These are phyloP conservation scores for Asterophora lycoperdoides DNA, from an alignment of 768 basidiomycete genomes.

Conservation along the genomic window DNA sequence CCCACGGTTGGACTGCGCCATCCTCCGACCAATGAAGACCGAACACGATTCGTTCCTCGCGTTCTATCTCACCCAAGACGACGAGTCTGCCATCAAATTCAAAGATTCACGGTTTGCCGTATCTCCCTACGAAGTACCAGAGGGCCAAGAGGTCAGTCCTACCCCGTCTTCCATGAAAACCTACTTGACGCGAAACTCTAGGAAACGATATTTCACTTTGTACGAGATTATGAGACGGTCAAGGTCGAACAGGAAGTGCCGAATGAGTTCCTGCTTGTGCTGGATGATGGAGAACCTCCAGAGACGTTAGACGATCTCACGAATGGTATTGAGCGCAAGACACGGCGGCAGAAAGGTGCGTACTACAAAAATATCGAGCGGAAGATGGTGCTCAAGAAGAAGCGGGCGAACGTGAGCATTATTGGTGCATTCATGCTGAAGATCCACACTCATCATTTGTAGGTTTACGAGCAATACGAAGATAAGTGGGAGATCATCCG, in stretches of 20 bases:
- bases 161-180: neutral
- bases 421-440: neutral
- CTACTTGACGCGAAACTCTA: constrained; percentile 20
- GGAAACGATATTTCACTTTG: constrained; percentile 70
- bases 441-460: constrained; percentile 1
- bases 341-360: constrained; percentile 54
- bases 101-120: constrained; percentile 50
- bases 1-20: constrained; percentile 79
- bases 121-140: constrained; percentile 42
- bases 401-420: constrained; percentile 64
- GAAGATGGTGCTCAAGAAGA: constrained; percentile 85
- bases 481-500: constrained; percentile 84
- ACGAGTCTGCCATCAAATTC: constrained; percentile 63
- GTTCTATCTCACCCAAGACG: constrained; percentile 77
- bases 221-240: constrained; percentile 84
- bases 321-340: constrained; percentile 26
- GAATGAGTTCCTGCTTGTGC: constrained; percentile 76
- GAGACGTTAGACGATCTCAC: constrained; percentile 32
- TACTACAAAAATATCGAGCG: constrained; percentile 89
- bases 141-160: constrained; percentile 50
- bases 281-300: constrained; percentile 53
- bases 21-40: constrained; percentile 82
- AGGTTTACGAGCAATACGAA: constrained; percentile 68
- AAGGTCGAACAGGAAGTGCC: constrained; percentile 84
- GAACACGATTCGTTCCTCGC: constrained; percentile 87